Evolutionary conservation across 306 rosid species (phyloP).

Genomic region (Vigna angularis): DNA sequence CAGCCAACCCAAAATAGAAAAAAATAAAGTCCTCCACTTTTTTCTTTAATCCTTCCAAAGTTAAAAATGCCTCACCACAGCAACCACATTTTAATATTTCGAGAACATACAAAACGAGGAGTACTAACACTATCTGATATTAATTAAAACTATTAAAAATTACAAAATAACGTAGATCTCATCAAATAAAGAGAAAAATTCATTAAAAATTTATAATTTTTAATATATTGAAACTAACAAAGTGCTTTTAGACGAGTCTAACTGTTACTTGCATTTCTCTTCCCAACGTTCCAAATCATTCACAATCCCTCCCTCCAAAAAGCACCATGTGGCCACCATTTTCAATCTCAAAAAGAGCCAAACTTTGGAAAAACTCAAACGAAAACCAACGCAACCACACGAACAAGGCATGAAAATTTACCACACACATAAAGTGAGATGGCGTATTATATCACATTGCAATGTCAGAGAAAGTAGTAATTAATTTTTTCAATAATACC

Average conservation of each 20-base stretch:
- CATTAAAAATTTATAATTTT: too few relatives aligned
- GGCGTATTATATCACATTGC: not conserved
- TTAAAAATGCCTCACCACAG: not conserved
- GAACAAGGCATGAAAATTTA: not conserved
- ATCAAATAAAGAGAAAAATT: too few relatives aligned
- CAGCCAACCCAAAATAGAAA: not conserved
- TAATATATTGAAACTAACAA: too few relatives aligned
- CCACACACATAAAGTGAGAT: not conserved
- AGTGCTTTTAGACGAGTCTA: too few relatives aligned
- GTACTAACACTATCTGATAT: too few relatives aligned
- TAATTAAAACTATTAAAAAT: too few relatives aligned
- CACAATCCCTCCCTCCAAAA: not conserved
- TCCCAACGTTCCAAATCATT: conserved; percentile 6
- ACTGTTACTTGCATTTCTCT: not conserved
- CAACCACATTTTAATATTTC: not conserved
- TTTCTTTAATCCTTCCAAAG: too few relatives aligned
- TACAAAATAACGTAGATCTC: too few relatives aligned
- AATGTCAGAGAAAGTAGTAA: not conserved
- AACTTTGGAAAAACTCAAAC: conserved; percentile 36
- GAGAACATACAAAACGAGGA: too few relatives aligned
- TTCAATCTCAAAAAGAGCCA: not conserved
- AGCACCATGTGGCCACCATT: not conserved
- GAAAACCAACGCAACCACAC: conserved; percentile 25
- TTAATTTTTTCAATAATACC: not conserved
- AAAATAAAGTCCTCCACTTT: too few relatives aligned